phyloP scores from a whole-genome alignment of 768 basidiomycete genomes.

The Mycena floridula region DNA sequence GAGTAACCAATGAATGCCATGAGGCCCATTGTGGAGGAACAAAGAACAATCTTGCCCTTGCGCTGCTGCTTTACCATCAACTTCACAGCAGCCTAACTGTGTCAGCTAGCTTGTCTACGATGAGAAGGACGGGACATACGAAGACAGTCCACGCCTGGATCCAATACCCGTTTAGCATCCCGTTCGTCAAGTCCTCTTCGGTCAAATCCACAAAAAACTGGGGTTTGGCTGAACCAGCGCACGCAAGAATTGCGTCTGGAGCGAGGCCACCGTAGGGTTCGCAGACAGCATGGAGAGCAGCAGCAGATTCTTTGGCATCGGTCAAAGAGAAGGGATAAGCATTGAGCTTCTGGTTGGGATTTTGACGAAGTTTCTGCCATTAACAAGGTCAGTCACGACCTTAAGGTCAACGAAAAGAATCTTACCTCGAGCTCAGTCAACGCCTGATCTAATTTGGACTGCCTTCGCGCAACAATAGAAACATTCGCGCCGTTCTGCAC shows the following conservation, averaged over 20 bases:
- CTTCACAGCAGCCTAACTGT: constrained; percentile 59
- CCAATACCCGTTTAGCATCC: constrained; percentile 42
- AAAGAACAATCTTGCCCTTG: constrained; percentile 71
- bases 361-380: constrained; percentile 43
- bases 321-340: constrained; percentile 63
- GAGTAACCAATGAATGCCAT: constrained; percentile 76
- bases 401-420: background rate
- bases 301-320: constrained; percentile 42
- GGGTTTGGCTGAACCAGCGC: constrained; percentile 70
- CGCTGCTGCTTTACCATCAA: constrained; percentile 51
- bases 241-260: constrained; percentile 50
- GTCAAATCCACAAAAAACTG: constrained; percentile 69
- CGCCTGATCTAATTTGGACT: constrained; percentile 56
- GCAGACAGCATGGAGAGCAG: constrained; percentile 59
- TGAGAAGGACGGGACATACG: constrained; percentile 25
- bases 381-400: background rate
- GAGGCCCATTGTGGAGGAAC: constrained; percentile 69
- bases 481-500: constrained; percentile 70
- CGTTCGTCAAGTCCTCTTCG: constrained; percentile 46
- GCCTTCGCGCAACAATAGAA: constrained; percentile 78
- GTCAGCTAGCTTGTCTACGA: background rate
- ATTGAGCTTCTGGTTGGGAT: constrained; percentile 54
- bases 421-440: constrained; percentile 60
- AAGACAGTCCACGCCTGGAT: constrained; percentile 51
- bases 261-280: constrained; percentile 44